A percentile compares a stretch with the other conserved stretches of the same genome.
phyloP scores from a whole-genome alignment of 306 rosid genomes.

The Prunus armeniaca region DNA sequence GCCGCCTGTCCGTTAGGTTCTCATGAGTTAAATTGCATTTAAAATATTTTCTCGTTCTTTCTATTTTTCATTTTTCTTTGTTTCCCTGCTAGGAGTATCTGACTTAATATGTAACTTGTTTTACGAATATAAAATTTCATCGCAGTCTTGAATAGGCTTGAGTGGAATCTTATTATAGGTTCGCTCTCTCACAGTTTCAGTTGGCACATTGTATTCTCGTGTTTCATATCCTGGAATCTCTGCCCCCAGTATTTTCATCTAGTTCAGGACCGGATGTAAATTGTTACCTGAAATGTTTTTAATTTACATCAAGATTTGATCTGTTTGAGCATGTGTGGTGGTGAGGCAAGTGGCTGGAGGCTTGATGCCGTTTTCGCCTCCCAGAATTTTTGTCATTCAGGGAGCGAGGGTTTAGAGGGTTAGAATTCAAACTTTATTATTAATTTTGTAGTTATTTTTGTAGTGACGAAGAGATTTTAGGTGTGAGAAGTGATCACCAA shows the following conservation, averaged over 20 bases:
- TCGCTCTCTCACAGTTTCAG: background rate
- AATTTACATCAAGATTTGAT: too few relatives aligned
- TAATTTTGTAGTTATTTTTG: too few relatives aligned
- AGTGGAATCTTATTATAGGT: slow-evolving; percentile 1
- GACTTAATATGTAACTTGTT: slow-evolving; percentile 3
- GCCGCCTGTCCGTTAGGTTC: slow-evolving; percentile 30
- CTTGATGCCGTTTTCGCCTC: too few relatives aligned
- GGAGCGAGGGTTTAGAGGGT: too few relatives aligned
- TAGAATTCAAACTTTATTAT: too few relatives aligned
- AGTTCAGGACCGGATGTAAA: background rate
- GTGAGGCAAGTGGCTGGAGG: too few relatives aligned
- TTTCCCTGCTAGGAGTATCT: slow-evolving; percentile 3
- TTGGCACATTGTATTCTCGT: background rate
- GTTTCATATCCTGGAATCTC: background rate
- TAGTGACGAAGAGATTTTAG: too few relatives aligned
- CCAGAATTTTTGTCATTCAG: too few relatives aligned
- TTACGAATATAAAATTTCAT: background rate
- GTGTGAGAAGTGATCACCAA: too few relatives aligned
- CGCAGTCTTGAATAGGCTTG: background rate
- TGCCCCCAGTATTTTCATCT: background rate
- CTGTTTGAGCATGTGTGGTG: too few relatives aligned
- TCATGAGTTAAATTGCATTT: slow-evolving; percentile 32
- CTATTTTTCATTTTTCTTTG: background rate
- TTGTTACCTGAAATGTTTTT: too few relatives aligned
- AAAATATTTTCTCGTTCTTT: background rate